Base-by-base conservation (phyloP, 345 rosid species). In the Aurinia saxatilis region DNA sequence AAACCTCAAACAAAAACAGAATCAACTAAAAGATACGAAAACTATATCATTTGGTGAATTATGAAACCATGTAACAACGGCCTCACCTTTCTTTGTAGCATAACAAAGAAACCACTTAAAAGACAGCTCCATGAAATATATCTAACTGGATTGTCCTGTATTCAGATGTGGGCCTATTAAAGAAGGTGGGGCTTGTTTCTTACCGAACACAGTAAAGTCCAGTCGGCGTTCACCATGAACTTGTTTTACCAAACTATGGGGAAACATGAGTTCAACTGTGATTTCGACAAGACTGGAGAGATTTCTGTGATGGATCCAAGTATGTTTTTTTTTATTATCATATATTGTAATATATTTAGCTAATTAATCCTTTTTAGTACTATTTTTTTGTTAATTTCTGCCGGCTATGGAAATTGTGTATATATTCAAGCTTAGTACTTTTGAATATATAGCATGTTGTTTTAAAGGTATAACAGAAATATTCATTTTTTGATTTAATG, bases 221-320 rank as follows among this genome's bases (percentile, higher is more conserved):
- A 88, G 19, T 84, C 90, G 0, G 84, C 88, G 2, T 84, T 58
- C 23, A 84, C 95, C 44, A 86, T 84, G 96, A 86, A 86, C 47
- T 62, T 67, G 45, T 91, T 75, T 66, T 84, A 79, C 59, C 90
- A 86, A 61, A 72, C 88, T 15, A 72, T 60, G 25, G 84, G 78
- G n/a, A 77, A 69, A 66, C 64, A 73, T 18, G 67, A 70, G n/a
- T 76, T 63, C 12, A 79, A 82, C 5, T 88, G 95, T 23, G 83
- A 81, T 67, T 88, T 91, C 68, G 54, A 68, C 10, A 80, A 57
- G 29, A 85, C 88, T 6, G 95, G 82, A 10, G 76, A 74, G 8
- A 47, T 82, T 17, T 39, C 81, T 10, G 8, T 53, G 13, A 18
- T 69, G 6, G 74, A 88, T 73, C 91, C 95, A 35, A 80, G 96